Evolutionary conservation across 176 grass and related monocot genomes (phyloP).

Genomic region (Metroxylon sagu): DNA sequence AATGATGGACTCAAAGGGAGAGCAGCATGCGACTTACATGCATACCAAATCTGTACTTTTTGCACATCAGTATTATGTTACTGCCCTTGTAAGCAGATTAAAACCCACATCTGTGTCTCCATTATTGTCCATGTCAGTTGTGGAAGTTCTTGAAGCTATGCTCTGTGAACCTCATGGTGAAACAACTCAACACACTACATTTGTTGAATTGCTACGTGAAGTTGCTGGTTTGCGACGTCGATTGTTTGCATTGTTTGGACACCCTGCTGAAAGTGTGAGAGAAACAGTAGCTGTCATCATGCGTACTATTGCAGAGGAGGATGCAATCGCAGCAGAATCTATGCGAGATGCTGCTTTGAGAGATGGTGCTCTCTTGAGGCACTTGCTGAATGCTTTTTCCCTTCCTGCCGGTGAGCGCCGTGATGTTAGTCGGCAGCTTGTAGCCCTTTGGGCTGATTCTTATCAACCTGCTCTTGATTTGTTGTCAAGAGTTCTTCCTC

Average conservation of each 20-base stretch:
- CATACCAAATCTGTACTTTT: constrained; percentile 96
- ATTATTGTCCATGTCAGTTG: constrained; percentile 67
- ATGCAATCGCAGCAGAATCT: constrained; percentile 98
- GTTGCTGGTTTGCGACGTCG: constrained; percentile 89
- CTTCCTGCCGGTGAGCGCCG: constrained; percentile 67
- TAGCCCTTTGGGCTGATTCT: constrained; percentile 98
- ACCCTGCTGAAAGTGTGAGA: constrained; percentile 90
- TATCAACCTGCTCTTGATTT: constrained; percentile 95
- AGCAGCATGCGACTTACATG: constrained; percentile 93
- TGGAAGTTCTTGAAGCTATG: constrained; percentile 99
- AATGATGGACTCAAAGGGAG: constrained; percentile 79
- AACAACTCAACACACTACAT: constrained; percentile 97
- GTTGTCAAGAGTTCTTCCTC: constrained; percentile 86
- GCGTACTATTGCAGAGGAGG: constrained; percentile 98
- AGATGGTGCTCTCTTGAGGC: constrained; percentile 94
- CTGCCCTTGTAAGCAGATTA: constrained; percentile 79
- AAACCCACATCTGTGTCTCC: constrained; percentile 81
- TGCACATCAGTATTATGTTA: constrained; percentile 54
- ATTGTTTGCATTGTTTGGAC: constrained; percentile 95
- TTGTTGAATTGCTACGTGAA: constrained; percentile 92
- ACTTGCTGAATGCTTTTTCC: constrained; percentile 94
- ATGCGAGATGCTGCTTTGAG: constrained; percentile 98
- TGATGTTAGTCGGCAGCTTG: constrained; percentile 95
- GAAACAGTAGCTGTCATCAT: constrained; percentile 97
- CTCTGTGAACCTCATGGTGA: constrained; percentile 98